Evolutionary conservation across 164 flowering plant genomes (phyloP).

Genomic region (Malania oleifera): DNA sequence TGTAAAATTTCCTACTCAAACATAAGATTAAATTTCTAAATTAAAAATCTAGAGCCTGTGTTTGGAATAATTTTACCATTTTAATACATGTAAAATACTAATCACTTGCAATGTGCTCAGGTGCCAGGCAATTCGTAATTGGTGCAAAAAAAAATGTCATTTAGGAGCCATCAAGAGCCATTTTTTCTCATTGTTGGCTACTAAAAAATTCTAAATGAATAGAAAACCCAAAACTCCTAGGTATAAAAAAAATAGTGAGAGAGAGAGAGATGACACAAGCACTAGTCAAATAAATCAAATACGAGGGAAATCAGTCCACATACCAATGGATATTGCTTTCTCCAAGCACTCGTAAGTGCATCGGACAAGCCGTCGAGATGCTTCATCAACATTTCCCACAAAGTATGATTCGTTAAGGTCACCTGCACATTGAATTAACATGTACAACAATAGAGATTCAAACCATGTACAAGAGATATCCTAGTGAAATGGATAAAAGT

Average conservation of each 20-base stretch:
- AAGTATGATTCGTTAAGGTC: slow-evolving; percentile 94
- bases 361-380: slow-evolving; percentile 65
- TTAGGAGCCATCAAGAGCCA: too few relatives aligned
- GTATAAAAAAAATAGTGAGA: not conserved
- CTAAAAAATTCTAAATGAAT: too few relatives aligned
- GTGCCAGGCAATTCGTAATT: too few relatives aligned
- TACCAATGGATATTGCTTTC: slow-evolving; percentile 93
- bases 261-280: not conserved
- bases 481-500: not conserved
- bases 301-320: not conserved
- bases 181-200: too few relatives aligned
- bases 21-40: too few relatives aligned
- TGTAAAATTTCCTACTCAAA: too few relatives aligned
- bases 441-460: slow-evolving; percentile 4
- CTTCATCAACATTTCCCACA: slow-evolving; percentile 95
- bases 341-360: slow-evolving; percentile 95
- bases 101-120: too few relatives aligned
- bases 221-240: too few relatives aligned
- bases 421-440: slow-evolving; percentile 37
- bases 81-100: too few relatives aligned
- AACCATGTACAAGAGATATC: not conserved
- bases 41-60: too few relatives aligned
- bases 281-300: not conserved
- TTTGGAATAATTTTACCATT: too few relatives aligned
- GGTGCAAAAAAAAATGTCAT: too few relatives aligned